phyloP scores from a whole-genome alignment of 2,329 filamentous ascomycete genomes.

The Trichoderma lentiforme region DNA sequence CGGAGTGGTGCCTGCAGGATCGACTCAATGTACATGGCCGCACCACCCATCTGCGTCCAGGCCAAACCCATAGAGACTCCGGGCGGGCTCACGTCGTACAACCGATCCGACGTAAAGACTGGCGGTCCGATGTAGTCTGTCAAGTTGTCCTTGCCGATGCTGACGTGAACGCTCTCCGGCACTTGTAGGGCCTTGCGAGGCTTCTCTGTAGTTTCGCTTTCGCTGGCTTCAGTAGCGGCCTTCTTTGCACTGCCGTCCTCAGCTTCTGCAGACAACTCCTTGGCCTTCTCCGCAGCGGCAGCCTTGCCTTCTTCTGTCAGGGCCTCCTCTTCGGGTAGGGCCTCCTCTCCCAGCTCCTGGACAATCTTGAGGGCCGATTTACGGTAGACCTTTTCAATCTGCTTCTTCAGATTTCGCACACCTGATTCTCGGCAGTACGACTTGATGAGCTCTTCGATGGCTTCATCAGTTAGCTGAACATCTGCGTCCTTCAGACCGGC shows the following conservation, averaged over 20 bases:
- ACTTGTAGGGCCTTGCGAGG: slow-evolving; percentile 78
- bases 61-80: slow-evolving; percentile 97
- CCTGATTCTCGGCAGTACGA: slow-evolving; percentile 97
- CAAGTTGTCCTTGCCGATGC: slow-evolving; percentile 82
- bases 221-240: slow-evolving; percentile 32
- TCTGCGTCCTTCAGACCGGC: slow-evolving; percentile 88
- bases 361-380: slow-evolving; percentile 98
- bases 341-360: slow-evolving; percentile 84
- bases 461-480: slow-evolving; percentile 79
- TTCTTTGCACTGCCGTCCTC: slow-evolving; percentile 23
- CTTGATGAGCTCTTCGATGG: slow-evolving; percentile 95
- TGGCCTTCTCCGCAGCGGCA: slow-evolving; percentile 65
- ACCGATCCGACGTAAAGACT: slow-evolving; percentile 88
- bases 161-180: slow-evolving; percentile 80
- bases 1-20: slow-evolving; percentile 83
- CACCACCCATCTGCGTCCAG: slow-evolving; percentile 96
- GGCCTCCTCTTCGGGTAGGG: slow-evolving; percentile 73
- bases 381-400: slow-evolving; percentile 98
- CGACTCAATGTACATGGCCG: slow-evolving; percentile 94
- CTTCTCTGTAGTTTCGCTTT: slow-evolving; percentile 52
- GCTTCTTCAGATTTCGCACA: slow-evolving; percentile 97
- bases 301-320: slow-evolving; percentile 82
- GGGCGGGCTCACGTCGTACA: slow-evolving; percentile 90
- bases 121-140: slow-evolving; percentile 97
- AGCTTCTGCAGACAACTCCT: slow-evolving; percentile 34